A percentile compares a stretch with the other conserved stretches of the same genome.
Evolutionary conservation across 768 basidiomycete genomes (phyloP).

Genomic region (Nidularia sp.): DNA sequence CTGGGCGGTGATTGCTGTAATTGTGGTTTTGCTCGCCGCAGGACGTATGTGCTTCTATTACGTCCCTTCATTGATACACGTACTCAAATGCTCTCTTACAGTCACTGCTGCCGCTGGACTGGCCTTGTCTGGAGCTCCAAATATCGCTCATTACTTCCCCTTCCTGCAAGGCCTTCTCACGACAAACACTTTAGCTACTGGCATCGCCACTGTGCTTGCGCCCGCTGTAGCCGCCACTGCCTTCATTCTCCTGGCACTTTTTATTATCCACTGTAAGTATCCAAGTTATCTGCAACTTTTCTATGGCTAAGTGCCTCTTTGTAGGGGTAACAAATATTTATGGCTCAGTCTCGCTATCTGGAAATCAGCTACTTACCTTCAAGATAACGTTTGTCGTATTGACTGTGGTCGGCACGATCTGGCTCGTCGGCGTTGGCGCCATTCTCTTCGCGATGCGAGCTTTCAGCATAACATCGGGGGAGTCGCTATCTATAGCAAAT

Average conservation of each 20-base stretch:
- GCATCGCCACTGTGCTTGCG: slow-evolving; percentile 63
- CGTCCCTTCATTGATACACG: background rate
- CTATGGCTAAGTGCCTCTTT: slow-evolving; percentile 5
- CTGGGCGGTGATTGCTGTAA: slow-evolving; percentile 52
- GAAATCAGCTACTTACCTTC: slow-evolving; percentile 55
- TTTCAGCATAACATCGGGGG: slow-evolving; percentile 36
- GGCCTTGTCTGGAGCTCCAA: slow-evolving; percentile 63
- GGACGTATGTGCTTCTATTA: slow-evolving; percentile 47
- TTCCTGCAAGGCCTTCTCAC: slow-evolving; percentile 55
- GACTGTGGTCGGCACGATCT: slow-evolving; percentile 47
- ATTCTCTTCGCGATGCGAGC: slow-evolving; percentile 64
- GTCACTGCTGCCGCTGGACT: slow-evolving; percentile 72
- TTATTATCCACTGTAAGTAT: slow-evolving; percentile 52
- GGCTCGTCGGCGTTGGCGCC: slow-evolving; percentile 66
- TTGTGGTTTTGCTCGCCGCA: slow-evolving; percentile 48
- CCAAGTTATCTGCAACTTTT: background rate
- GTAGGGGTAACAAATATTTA: slow-evolving; percentile 51
- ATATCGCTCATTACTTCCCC: slow-evolving; percentile 65
- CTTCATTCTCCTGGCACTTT: slow-evolving; percentile 53
- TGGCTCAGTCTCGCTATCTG: slow-evolving; percentile 61
- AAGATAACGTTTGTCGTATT: slow-evolving; percentile 61
- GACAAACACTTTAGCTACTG: slow-evolving; percentile 48
- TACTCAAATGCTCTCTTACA: slow-evolving; percentile 17
- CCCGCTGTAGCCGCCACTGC: slow-evolving; percentile 60
- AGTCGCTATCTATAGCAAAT: slow-evolving; percentile 49